Evolutionary conservation across 2,329 filamentous ascomycete species (phyloP), one percentile per base, ranked within the genome.

Genomic region (Nakataea oryzae): DNA sequence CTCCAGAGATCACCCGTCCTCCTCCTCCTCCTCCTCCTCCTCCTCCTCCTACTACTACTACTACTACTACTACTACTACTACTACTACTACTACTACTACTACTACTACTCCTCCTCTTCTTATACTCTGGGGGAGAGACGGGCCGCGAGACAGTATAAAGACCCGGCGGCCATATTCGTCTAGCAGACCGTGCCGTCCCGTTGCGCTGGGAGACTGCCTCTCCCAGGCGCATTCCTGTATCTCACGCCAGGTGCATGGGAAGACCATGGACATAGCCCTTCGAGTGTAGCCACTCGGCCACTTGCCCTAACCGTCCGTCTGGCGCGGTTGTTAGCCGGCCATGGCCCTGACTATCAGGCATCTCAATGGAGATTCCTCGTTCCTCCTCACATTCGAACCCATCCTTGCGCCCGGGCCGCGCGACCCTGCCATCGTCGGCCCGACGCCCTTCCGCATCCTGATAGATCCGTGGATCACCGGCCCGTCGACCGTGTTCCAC

Each of bases 391-490:
- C 81, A 30, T 87, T 89, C 68, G 76, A 81, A 62, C 83, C 84
- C 34, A 74, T 81, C 30, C 73, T 76, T 21, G 13, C 54, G n/a
- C 74, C 77, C 58, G 59, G 59, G 24, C 50, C 59, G 24, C 14
- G 28, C 27, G 27, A 29, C 13, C 50, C 50, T 21, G 28, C 24
- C 54, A 29, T 29, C 13, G 60, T 70, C 60, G 74, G 75, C 32
- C 76, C 78, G 14, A 76, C 76, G 60, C 79, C 81, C 4, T 91
- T 88, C 71, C 85, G 82, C 21, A 81, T 92, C 61, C 79, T 92
- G 54, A 73, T 91, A 60, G 88, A 93, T 70, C 89, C 89, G 3
- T 91, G 87, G 85, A 78, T 90, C 34, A 76, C 78, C 13, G 85
- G 86, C 0, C 75, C 81, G 4, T 84, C 85, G 13, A 82, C 81